Evolutionary conservation across 2,329 filamentous ascomycete species (phyloP).

Genomic region (Chaetomiaceae sp.): DNA sequence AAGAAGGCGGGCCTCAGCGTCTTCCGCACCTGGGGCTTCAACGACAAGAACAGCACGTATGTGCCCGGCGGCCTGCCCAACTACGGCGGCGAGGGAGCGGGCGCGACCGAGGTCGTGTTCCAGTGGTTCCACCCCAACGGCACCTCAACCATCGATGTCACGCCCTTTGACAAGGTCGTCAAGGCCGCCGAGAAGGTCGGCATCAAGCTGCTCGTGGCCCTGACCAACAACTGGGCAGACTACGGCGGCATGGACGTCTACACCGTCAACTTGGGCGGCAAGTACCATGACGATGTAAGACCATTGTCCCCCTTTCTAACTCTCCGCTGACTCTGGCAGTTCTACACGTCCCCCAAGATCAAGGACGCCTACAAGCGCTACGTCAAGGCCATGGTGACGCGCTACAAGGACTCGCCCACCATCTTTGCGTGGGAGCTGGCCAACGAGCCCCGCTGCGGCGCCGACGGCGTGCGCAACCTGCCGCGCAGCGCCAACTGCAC

Average conservation of each 20-base stretch:
- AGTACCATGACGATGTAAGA: conserved; percentile 47
- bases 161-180: conserved; percentile 49
- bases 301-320: too few relatives aligned
- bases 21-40: conserved; percentile 55
- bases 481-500: conserved; percentile 38
- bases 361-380: conserved; percentile 54
- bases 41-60: conserved; percentile 51
- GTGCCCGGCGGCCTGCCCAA: conserved; percentile 43
- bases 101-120: conserved; percentile 42
- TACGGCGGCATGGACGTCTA: conserved; percentile 59
- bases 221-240: conserved; percentile 58
- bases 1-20: conserved; percentile 47
- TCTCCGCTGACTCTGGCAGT: conserved; percentile 30
- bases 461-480: conserved; percentile 42
- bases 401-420: conserved; percentile 55
- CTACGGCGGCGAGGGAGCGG: conserved; percentile 48
- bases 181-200: conserved; percentile 44
- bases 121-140: conserved; percentile 44
- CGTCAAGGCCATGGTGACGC: conserved; percentile 52
- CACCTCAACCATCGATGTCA: conserved; percentile 40
- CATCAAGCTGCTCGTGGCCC: conserved; percentile 49
- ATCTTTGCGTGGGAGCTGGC: conserved; percentile 65
- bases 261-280: conserved; percentile 49
- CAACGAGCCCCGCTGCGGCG: conserved; percentile 55
- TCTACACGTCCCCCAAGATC: conserved; percentile 47